These are phyloP conservation scores for Scutellaria barbata DNA, from an alignment of 257 asterid species.

Conservation along the genomic window DNA sequence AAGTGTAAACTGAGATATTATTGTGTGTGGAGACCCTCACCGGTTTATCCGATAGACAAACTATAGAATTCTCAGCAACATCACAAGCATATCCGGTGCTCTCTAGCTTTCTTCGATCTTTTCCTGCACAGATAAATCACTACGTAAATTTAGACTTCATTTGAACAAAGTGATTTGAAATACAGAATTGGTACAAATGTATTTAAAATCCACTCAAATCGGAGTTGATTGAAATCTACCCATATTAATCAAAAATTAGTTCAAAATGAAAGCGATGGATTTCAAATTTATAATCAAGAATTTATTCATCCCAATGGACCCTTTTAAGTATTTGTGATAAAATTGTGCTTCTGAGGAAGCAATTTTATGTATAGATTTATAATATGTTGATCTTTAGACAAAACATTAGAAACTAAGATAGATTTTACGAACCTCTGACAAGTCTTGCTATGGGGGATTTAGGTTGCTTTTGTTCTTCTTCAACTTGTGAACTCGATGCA, in stretches of 20 bases:
- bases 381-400: neutral
- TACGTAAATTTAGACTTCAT: no score
- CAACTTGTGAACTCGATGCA: neutral
- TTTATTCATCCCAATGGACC: no score
- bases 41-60: conserved; percentile 43
- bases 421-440: conserved; percentile 34
- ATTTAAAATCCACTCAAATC: no score
- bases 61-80: conserved; percentile 42
- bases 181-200: no score
- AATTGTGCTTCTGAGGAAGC: no score
- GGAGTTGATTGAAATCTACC: no score
- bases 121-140: conserved; percentile 37
- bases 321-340: no score
- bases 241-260: no score
- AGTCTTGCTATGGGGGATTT: conserved; percentile 39
- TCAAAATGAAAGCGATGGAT: no score
- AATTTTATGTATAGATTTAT: neutral
- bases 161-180: no score
- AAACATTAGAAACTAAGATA: neutral
- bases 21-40: conserved; percentile 49
- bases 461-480: conserved; percentile 19
- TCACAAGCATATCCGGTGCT: conserved; percentile 51
- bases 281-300: no score
- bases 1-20: conserved; percentile 36
- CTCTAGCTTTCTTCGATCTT: conserved; percentile 43